Percentiles rank a stretch among this genome's conserved stretches.
Conservation (phyloP, 2,329 filamentous ascomycete species). For the Colletotrichum nymphaeae region DNA sequence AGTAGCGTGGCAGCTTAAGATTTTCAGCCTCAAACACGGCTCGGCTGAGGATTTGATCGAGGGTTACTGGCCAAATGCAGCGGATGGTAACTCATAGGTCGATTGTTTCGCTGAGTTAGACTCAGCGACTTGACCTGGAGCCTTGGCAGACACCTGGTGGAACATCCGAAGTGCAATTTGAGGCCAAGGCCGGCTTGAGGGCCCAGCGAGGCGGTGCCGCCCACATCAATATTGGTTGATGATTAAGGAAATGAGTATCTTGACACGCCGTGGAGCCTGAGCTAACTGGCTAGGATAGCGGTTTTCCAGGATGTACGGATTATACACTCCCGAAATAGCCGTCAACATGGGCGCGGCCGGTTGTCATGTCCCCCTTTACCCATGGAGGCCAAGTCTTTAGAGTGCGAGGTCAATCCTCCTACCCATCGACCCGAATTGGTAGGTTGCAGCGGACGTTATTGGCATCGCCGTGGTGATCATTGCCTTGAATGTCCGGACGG, state of each 20-base stretch:
- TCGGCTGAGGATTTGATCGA: background rate
- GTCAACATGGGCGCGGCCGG: background rate
- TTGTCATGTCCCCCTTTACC: background rate
- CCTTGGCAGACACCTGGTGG: background rate
- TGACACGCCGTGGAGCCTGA: background rate
- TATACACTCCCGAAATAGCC: background rate
- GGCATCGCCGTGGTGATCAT: constrained; percentile 11
- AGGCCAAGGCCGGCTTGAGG: constrained; percentile 1
- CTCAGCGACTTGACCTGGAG: background rate
- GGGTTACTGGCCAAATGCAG: background rate
- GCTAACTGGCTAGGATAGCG: background rate
- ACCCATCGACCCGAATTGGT: background rate
- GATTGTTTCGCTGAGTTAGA: background rate
- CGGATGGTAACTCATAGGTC: background rate
- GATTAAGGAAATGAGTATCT: background rate
- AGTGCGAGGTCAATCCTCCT: constrained; percentile 3
- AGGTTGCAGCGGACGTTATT: background rate
- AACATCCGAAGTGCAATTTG: background rate
- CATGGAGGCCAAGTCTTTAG: background rate
- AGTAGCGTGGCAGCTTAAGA: background rate
- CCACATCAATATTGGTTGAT: constrained; percentile 14
- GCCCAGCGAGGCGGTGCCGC: constrained; percentile 25
- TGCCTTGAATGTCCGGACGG: background rate
- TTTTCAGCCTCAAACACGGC: background rate
- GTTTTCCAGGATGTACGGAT: background rate